Conservation (phyloP, 2,329 filamentous ascomycete species). For the Periconia macrospinosa region DNA sequence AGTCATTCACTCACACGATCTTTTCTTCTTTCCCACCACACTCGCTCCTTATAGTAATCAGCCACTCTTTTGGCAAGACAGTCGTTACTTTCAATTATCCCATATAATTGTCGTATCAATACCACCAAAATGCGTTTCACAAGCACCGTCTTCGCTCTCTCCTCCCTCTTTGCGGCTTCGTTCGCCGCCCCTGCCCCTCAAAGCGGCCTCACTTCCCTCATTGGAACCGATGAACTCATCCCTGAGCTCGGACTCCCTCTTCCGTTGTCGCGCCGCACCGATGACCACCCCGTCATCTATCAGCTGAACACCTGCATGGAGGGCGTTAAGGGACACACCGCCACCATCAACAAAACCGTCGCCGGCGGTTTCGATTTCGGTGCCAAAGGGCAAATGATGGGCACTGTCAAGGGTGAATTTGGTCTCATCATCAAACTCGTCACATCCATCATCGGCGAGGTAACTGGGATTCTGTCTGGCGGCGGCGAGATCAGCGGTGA, state of each 20-base stretch:
- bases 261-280: no score
- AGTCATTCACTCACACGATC: background rate
- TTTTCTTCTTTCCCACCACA: background rate
- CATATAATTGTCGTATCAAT: background rate
- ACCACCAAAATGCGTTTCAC: constrained; percentile 8
- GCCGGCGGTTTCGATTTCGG: background rate
- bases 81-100: constrained; percentile 1
- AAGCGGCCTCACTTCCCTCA: background rate
- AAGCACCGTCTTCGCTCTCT: constrained; percentile 2
- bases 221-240: background rate
- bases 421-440: constrained; percentile 4
- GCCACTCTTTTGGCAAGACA: background rate
- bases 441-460: background rate
- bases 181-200: constrained; percentile 3
- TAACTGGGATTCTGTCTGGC: background rate
- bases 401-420: constrained; percentile 2
- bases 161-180: constrained; percentile 4
- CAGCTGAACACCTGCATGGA: constrained; percentile 1
- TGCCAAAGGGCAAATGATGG: background rate
- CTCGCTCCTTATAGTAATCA: background rate
- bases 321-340: constrained; percentile 9
- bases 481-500: background rate
- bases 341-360: constrained; percentile 7
- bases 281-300: background rate
- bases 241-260: no score